phyloP scores from a whole-genome alignment of 352 stramenopile species.

The Phytophthora foliorum region DNA sequence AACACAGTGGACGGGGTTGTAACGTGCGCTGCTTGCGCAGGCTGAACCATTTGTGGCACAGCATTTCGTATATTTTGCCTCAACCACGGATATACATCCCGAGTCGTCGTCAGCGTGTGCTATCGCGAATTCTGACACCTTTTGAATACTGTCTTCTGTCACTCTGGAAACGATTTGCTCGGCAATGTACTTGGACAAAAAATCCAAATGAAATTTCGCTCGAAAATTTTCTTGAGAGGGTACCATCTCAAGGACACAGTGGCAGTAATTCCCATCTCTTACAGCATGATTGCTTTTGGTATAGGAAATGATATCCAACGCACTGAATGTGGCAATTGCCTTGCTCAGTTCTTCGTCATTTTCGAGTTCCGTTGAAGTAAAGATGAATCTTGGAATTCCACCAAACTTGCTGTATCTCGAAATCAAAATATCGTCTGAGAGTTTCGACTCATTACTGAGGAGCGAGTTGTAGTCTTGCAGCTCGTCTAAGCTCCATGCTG shows the following conservation, averaged over 20 bases:
- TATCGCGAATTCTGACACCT: conserved; percentile 30
- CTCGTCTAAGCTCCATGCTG: conserved; percentile 9
- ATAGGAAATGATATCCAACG: conserved; percentile 7
- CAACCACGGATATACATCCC: conserved; percentile 19
- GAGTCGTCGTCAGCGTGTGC: conserved; percentile 21
- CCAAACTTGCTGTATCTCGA: conserved; percentile 22
- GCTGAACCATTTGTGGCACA: conserved; percentile 25
- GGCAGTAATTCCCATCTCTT: not conserved
- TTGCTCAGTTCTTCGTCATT: not conserved
- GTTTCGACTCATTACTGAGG: not conserved
- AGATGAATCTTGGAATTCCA: conserved; percentile 1
- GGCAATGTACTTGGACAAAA: conserved; percentile 9
- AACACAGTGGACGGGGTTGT: not conserved
- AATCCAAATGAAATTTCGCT: conserved; percentile 8
- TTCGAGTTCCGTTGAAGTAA: not conserved
- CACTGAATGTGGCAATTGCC: conserved; percentile 1
- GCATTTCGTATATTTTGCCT: conserved; percentile 29
- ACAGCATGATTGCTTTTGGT: not conserved
- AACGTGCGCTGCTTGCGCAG: not conserved
- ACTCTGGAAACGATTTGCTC: conserved; percentile 1
- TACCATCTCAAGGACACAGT: conserved; percentile 14
- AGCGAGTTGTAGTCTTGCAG: conserved; percentile 15
- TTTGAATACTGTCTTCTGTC: conserved; percentile 8
- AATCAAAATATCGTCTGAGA: conserved; percentile 13
- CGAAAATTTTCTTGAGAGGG: not conserved